Base-by-base conservation (phyloP, 139 green algal genomes). In the Chlorella sp. region DNA sequence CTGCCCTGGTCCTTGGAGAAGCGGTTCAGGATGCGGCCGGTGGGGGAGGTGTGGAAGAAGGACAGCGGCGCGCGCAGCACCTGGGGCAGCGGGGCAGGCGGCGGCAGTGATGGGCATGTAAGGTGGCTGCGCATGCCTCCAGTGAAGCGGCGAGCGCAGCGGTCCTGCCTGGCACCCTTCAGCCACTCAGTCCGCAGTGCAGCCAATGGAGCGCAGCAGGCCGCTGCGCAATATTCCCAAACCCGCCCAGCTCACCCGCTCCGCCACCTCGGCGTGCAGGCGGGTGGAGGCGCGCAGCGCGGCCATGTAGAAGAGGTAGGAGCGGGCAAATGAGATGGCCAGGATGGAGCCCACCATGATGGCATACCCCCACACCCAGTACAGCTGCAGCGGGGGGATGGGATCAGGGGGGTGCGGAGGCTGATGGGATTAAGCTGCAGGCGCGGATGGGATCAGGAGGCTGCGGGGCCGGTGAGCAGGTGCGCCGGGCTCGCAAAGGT, bases 31-130 rank as follows among this genome's bases (percentile, higher is more conserved):
- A 99, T 88, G 76, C 97, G 92, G 17, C 97, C 97, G 3, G 93
- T 90, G 25, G 96, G 96, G 78, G 97, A 97, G 76, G 93, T 97
- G 92, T 99, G 94, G 88, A 99, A 99, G 90, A 99, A 99, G 9
- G 90, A 90, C 51, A 99, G 91, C 4, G 96, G 96, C 0, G 94
- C 90, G 3, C 93, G 89, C 83, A 99, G 81, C 38, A 97, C 93
- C 64, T 84, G 81, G 51, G 44, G 13, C 30, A 0, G 73, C 41
- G 32, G 7, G 20, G 51, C 20, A 32, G 38, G 9, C 16, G 36
- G 11, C 3, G 18, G 36, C 16, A 30, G 20, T 55, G 44, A n/a
- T n/a, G 7, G 44, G 44, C 44, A 55, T 11, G 44, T 7, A 7
- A 11, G 44, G 7, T 7, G 44, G 44, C 7, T 55, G 44, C 44